These are phyloP conservation scores for Moniliophthora roreri DNA, from an alignment of 1,284 basidiomycete species.

Conservation along the genomic window DNA sequence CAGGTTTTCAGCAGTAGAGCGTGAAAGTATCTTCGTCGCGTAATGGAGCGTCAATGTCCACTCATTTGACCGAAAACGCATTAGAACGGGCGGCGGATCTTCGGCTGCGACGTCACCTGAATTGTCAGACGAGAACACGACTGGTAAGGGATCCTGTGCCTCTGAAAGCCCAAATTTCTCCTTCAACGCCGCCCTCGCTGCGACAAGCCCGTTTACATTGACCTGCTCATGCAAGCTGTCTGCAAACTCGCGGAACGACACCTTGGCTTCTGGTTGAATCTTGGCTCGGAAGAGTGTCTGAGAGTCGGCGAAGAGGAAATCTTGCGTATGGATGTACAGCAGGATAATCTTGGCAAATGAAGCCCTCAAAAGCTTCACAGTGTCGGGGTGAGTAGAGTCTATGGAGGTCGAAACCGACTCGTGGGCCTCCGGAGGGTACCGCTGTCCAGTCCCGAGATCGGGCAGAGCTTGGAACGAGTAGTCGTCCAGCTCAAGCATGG, in stretches of 20 bases:
- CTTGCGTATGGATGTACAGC: not conserved
- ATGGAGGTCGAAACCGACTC: not conserved
- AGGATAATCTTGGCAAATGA: constrained; percentile 1
- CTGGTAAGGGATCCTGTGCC: constrained; percentile 2
- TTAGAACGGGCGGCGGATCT: not conserved
- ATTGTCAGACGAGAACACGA: not conserved
- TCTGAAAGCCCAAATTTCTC: too few species aligned
- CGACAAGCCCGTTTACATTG: not conserved
- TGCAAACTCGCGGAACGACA: not conserved
- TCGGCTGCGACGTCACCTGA: not conserved
- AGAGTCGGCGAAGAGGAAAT: not conserved
- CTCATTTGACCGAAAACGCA: not conserved
- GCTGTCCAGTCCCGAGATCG: constrained; percentile 14
- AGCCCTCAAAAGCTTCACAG: not conserved
- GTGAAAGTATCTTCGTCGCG: not conserved
- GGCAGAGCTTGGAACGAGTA: constrained; percentile 16
- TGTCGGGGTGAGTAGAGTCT: not conserved
- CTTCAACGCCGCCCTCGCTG: not conserved
- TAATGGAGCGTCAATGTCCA: not conserved
- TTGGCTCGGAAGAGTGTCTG: not conserved
- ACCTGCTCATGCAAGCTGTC: not conserved
- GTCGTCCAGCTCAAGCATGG: not conserved
- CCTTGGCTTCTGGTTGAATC: not conserved
- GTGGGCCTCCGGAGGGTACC: constrained; percentile 6
- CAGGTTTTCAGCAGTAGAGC: not conserved